phyloP scores from a whole-genome alignment of 345 rosid genomes.

The Brassica napus region DNA sequence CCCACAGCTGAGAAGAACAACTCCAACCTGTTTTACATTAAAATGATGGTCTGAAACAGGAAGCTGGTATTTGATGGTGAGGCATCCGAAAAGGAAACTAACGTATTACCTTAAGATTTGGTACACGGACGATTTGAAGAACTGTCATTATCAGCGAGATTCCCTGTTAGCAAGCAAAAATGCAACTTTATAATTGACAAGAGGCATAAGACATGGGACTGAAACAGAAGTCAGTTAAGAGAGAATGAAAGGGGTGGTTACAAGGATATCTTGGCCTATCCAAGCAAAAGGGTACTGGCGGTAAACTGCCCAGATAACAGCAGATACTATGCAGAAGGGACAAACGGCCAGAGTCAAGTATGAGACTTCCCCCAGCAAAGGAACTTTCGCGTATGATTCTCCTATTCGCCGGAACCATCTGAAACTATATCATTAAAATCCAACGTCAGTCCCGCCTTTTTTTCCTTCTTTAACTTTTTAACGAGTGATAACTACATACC shows the following conservation, averaged over 20 bases:
- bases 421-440: constrained; percentile 61
- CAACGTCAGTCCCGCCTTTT: constrained; percentile 44
- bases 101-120: constrained; percentile 84
- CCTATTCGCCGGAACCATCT: constrained; percentile 81
- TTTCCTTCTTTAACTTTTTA: neutral
- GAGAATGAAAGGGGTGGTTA: constrained; percentile 45
- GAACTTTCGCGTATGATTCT: constrained; percentile 76
- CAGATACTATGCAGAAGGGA: constrained; percentile 91
- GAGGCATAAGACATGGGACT: constrained; percentile 12
- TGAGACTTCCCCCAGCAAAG: constrained; percentile 83
- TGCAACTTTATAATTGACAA: neutral
- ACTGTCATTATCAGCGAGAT: constrained; percentile 91
- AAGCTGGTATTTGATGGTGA: constrained; percentile 1
- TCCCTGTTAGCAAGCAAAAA: constrained; percentile 54
- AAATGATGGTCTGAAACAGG: neutral
- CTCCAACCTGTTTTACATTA: constrained; percentile 71
- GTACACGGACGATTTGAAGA: constrained; percentile 89
- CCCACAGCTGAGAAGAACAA: constrained; percentile 91
- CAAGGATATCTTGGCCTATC: constrained; percentile 99
- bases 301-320: constrained; percentile 83
- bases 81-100: neutral
- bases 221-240: constrained; percentile 5
- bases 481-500: constrained; percentile 48
- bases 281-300: constrained; percentile 75
- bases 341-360: constrained; percentile 82